Percentiles rank a stretch among this genome's conserved stretches.
phyloP scores from a whole-genome alignment of 208 protist genomes.

The Leishmania lainsoni region DNA sequence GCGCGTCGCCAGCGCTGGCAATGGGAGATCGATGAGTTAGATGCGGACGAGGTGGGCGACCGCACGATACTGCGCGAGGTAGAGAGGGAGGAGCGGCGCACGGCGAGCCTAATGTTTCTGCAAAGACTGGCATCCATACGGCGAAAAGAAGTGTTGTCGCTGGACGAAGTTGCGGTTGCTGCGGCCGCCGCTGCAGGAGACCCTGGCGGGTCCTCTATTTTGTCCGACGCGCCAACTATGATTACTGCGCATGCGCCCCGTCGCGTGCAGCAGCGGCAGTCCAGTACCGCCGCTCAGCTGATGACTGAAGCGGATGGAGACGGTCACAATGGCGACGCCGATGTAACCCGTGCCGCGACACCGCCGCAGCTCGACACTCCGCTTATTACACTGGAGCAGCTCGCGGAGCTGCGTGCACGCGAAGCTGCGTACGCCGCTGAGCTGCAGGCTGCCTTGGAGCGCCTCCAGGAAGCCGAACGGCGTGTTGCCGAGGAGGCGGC shows the following conservation, averaged over 20 bases:
- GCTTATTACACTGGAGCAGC: conserved; percentile 26
- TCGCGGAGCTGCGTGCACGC: conserved; percentile 31
- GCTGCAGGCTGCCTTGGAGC: conserved; percentile 44
- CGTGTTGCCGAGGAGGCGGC: conserved; percentile 54
- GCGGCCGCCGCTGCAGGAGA: conserved; percentile 4
- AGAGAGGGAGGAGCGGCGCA: conserved; percentile 47
- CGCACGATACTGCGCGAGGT: conserved; percentile 40
- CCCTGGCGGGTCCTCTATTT: neutral
- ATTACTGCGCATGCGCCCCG: neutral
- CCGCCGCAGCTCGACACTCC: conserved; percentile 9
- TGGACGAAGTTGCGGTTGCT: neutral
- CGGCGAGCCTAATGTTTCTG: conserved; percentile 20
- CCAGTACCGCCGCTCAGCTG: neutral
- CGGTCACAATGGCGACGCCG: neutral
- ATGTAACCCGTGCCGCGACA: neutral
- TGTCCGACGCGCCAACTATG: conserved; percentile 14
- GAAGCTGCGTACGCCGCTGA: conserved; percentile 42
- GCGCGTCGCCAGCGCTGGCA: conserved; percentile 22
- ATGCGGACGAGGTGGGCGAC: conserved; percentile 49
- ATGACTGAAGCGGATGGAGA: neutral
- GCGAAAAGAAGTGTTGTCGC: conserved; percentile 10
- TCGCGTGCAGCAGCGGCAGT: neutral
- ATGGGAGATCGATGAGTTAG: conserved; percentile 37
- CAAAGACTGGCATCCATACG: conserved; percentile 15
- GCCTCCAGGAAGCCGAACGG: conserved; percentile 60